Percentiles rank a stretch among this genome's conserved stretches.
Evolutionary conservation across 139 green algal species (phyloP).

Genomic region (Chlamydomonas asymmetrica): DNA sequence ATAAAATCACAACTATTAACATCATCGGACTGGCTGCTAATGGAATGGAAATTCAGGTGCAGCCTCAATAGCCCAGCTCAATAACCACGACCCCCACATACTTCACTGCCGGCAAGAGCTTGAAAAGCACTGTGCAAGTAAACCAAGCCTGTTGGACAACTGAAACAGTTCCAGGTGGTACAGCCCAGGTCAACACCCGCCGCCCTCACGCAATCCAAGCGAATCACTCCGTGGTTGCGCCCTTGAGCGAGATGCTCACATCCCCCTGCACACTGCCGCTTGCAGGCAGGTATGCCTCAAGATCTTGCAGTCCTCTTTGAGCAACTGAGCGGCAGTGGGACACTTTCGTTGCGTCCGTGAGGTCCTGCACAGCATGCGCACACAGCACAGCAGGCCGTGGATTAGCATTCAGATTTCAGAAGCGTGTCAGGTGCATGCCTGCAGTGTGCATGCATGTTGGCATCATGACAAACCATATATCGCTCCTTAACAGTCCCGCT

Average conservation of each 20-base stretch:
- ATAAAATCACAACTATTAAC: no score
- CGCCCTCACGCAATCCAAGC: no score
- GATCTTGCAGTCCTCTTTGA: constrained; percentile 37
- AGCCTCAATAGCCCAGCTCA: no score
- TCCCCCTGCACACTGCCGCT: neutral
- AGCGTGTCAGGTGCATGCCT: neutral
- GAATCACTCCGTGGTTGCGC: constrained; percentile 27
- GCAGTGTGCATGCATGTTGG: neutral
- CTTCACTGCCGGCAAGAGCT: no score
- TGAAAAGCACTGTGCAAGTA: no score
- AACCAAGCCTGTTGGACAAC: no score
- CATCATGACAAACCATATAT: neutral
- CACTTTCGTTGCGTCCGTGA: constrained; percentile 43
- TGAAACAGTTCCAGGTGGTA: no score
- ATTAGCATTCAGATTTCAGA: neutral
- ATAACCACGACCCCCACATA: no score
- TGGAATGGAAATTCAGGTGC: no score
- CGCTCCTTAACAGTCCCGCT: neutral
- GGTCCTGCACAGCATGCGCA: constrained; percentile 30
- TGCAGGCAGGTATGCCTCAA: constrained; percentile 18
- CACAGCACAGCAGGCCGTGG: no score
- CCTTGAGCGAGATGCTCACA: constrained; percentile 34
- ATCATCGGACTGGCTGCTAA: no score
- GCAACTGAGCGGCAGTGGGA: constrained; percentile 30
- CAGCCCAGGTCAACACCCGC: no score